Evolutionary conservation across 2,329 filamentous ascomycete species (phyloP).

Genomic region (Nemania abortiva): DNA sequence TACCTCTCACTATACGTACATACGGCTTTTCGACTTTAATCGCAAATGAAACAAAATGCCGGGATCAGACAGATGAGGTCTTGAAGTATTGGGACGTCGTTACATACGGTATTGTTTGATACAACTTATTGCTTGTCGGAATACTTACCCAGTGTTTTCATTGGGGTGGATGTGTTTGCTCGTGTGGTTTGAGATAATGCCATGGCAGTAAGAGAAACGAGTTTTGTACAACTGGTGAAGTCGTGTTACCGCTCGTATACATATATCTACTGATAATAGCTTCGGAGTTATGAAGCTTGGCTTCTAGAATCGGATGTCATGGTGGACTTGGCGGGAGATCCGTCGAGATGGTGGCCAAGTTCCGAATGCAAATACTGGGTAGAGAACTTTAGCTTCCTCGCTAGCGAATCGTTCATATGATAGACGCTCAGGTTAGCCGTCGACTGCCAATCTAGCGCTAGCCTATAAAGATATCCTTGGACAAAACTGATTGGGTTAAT

Average conservation of each 20-base stretch:
- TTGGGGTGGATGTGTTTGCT: no score
- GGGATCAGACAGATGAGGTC: no score
- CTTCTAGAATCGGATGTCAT: not conserved
- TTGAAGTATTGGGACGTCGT: no score
- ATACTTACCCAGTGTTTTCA: no score
- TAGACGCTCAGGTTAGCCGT: no score
- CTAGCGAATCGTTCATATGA: not conserved
- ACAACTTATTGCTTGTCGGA: no score
- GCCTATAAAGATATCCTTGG: not conserved
- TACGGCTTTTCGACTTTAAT: no score
- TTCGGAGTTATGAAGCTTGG: not conserved
- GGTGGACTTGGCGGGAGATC: slow-evolving; percentile 22
- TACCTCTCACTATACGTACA: no score
- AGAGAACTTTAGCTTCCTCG: slow-evolving; percentile 1
- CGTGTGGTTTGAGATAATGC: not conserved
- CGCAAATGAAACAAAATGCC: no score
- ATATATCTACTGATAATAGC: not conserved
- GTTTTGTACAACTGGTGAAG: not conserved
- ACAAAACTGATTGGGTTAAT: not conserved
- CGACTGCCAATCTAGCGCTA: not conserved
- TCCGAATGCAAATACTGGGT: not conserved
- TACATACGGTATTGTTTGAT: no score
- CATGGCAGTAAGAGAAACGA: not conserved
- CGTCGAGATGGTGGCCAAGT: slow-evolving; percentile 13
- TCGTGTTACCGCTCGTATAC: not conserved